Evolutionary conservation across 306 rosid genomes (phyloP).

Genomic region (Cicer cuneatum): DNA sequence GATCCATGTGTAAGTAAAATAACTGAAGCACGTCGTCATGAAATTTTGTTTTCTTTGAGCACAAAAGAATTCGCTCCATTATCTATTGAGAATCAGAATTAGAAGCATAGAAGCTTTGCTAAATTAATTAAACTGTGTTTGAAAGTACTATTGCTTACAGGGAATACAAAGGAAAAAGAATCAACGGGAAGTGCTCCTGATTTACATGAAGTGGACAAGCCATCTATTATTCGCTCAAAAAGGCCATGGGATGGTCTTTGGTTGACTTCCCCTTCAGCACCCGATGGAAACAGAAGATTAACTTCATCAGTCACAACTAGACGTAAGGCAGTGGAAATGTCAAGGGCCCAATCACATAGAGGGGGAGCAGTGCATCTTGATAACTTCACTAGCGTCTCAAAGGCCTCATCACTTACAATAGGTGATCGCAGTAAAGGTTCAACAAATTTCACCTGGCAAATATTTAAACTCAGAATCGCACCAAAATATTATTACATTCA

Average conservation of each 20-base stretch:
- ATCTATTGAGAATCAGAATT: conserved; percentile 61
- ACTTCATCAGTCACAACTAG: conserved; percentile 76
- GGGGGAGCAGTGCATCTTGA: conserved; percentile 87
- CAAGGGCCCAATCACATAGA: conserved; percentile 90
- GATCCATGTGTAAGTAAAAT: conserved; percentile 90
- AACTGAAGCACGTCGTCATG: conserved; percentile 83
- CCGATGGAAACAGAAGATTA: conserved; percentile 58
- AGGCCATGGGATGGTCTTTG: conserved; percentile 63
- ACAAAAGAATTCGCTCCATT: conserved; percentile 83
- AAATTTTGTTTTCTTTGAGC: conserved; percentile 88
- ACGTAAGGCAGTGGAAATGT: conserved; percentile 90
- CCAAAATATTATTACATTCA: neutral
- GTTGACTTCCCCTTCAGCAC: conserved; percentile 62
- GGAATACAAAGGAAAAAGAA: conserved; percentile 92
- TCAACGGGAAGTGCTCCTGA: conserved; percentile 95
- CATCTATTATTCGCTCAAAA: conserved; percentile 76
- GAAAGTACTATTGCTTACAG: conserved; percentile 64
- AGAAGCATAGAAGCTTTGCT: conserved; percentile 40
- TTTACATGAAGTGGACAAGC: conserved; percentile 84
- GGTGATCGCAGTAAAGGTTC: conserved; percentile 86
- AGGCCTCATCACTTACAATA: conserved; percentile 81
- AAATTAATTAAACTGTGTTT: conserved; percentile 32
- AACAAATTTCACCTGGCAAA: conserved; percentile 83
- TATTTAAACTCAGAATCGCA: conserved; percentile 34
- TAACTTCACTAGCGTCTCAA: conserved; percentile 85